Evolutionary conservation across 768 basidiomycete genomes (phyloP).

Genomic region (Kwoniella newhampshirensis): DNA sequence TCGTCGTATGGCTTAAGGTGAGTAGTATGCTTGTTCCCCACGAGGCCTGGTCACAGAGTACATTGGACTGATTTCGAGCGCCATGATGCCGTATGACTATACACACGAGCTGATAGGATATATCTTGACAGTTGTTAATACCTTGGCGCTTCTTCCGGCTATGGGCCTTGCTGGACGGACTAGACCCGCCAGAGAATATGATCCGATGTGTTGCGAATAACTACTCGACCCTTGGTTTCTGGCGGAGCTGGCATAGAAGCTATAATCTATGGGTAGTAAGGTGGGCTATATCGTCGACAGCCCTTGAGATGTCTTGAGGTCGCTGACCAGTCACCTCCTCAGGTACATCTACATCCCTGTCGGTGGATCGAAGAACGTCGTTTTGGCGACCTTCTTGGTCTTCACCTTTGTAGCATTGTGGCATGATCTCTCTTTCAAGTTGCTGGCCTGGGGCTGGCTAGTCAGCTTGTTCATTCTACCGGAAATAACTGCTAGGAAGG

Average conservation of each 20-base stretch:
- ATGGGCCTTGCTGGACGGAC: slow-evolving; percentile 82
- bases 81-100: too few relatives aligned
- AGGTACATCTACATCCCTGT: slow-evolving; percentile 95
- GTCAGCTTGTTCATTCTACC: slow-evolving; percentile 85
- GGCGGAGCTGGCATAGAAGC: slow-evolving; percentile 94
- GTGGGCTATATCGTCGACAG: slow-evolving; percentile 55
- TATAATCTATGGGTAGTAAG: slow-evolving; percentile 94
- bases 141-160: slow-evolving; percentile 97
- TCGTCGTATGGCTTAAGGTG: slow-evolving; percentile 95
- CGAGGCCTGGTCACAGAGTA: background rate
- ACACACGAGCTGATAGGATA: slow-evolving; percentile 26
- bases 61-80: background rate
- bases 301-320: background rate
- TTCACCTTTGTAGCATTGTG: slow-evolving; percentile 97
- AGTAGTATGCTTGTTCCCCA: slow-evolving; percentile 20
- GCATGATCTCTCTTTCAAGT: slow-evolving; percentile 86
- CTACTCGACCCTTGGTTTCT: slow-evolving; percentile 88
- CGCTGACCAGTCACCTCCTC: slow-evolving; percentile 1
- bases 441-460: slow-evolving; percentile 97
- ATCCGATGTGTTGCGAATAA: slow-evolving; percentile 98
- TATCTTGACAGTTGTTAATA: slow-evolving; percentile 81
- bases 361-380: slow-evolving; percentile 65
- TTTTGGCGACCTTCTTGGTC: slow-evolving; percentile 70
- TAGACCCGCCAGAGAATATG: slow-evolving; percentile 98
- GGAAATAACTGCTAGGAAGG: slow-evolving; percentile 65